phyloP scores from a whole-genome alignment of 768 basidiomycete species.

The Suillus clintonianus region DNA sequence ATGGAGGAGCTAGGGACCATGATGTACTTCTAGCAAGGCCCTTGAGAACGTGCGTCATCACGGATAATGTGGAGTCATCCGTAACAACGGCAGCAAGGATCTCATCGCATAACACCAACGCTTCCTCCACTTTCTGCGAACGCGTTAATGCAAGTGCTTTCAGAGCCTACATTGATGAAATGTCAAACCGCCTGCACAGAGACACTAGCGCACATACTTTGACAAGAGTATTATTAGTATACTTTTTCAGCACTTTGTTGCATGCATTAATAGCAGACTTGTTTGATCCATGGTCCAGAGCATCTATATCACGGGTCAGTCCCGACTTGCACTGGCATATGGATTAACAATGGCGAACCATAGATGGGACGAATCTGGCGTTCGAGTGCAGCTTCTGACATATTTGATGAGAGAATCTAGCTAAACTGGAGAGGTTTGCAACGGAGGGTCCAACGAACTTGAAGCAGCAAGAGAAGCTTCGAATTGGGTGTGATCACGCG shows the following conservation, averaged over 20 bases:
- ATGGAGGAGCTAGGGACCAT: neutral
- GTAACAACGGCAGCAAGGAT: slow-evolving; percentile 72
- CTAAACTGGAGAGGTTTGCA: slow-evolving; percentile 3
- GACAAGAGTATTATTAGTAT: slow-evolving; percentile 69
- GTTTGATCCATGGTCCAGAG: slow-evolving; percentile 82
- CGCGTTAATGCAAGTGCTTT: slow-evolving; percentile 85
- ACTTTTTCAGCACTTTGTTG: slow-evolving; percentile 87
- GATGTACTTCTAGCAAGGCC: slow-evolving; percentile 68
- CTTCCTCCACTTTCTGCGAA: slow-evolving; percentile 84
- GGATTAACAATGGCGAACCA: slow-evolving; percentile 46
- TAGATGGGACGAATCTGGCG: slow-evolving; percentile 87
- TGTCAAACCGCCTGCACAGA: slow-evolving; percentile 5
- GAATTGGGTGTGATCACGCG: slow-evolving; percentile 11
- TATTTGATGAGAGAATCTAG: slow-evolving; percentile 22
- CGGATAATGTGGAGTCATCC: slow-evolving; percentile 71
- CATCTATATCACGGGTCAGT: slow-evolving; percentile 51
- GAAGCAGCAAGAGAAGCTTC: slow-evolving; percentile 5
- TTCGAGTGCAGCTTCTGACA: slow-evolving; percentile 64
- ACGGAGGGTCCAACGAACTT: slow-evolving; percentile 3
- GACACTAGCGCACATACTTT: slow-evolving; percentile 46
- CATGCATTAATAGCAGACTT: slow-evolving; percentile 84
- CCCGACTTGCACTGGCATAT: neutral
- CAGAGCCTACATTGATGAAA: slow-evolving; percentile 55
- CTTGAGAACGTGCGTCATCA: slow-evolving; percentile 83
- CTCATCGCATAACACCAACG: slow-evolving; percentile 76